phyloP scores from a whole-genome alignment of 2,329 filamentous ascomycete species.

The Botrytis porri region DNA sequence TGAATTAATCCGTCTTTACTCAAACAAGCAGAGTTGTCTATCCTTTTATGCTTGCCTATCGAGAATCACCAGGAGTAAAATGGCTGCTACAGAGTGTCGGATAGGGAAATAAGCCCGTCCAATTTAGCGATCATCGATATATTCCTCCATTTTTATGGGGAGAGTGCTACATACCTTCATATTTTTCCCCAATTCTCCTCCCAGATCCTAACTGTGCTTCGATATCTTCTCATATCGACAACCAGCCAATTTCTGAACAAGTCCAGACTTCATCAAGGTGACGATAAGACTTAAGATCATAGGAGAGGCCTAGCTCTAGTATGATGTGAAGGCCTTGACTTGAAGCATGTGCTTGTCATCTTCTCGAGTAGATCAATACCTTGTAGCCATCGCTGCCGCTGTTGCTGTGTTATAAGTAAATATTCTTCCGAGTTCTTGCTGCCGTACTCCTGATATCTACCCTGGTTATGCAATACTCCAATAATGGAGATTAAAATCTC shows the following conservation, averaged over 20 bases:
- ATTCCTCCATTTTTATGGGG: neutral
- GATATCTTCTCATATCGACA: neutral
- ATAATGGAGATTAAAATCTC: rapidly evolving
- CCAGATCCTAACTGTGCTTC: neutral
- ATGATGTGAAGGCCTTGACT: too few species aligned
- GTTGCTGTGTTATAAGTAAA: neutral
- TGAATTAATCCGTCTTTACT: neutral
- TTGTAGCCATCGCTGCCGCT: neutral
- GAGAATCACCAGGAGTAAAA: neutral
- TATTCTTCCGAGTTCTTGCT: too few species aligned
- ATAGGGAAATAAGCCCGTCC: rapidly evolving
- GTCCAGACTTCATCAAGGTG: neutral
- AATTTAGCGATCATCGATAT: rapidly evolving
- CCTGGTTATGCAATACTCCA: neutral
- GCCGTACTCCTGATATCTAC: too few species aligned
- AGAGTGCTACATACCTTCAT: neutral
- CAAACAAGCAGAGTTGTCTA: rapidly evolving
- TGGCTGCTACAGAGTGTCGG: too few species aligned
- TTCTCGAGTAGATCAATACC: neutral
- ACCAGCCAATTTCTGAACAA: neutral
- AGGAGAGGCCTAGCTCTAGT: neutral
- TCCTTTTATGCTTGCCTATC: neutral
- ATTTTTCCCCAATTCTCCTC: neutral
- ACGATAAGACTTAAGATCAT: rapidly evolving
- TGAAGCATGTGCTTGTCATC: neutral